Conservation (phyloP, 164 flowering plant species). For the Santalum album region DNA sequence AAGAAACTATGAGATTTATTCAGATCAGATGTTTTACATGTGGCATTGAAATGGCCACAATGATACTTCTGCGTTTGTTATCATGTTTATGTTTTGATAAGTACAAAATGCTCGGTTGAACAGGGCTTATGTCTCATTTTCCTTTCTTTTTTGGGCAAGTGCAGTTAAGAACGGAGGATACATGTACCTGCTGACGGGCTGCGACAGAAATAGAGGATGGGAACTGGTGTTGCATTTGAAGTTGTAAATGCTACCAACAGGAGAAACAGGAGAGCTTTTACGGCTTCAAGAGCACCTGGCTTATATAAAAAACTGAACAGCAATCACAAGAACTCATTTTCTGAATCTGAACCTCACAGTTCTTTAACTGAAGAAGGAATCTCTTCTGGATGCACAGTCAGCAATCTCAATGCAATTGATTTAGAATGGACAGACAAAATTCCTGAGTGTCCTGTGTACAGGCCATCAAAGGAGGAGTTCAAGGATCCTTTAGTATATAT, state of each 20-base stretch:
- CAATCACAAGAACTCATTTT: neutral
- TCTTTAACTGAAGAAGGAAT: neutral
- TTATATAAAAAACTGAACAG: too few species aligned
- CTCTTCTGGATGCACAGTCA: neutral
- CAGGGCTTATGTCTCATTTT: too few species aligned
- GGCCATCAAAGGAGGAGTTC: slow-evolving; percentile 18
- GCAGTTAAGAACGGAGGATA: neutral
- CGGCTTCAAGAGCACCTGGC: neutral
- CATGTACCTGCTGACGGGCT: neutral
- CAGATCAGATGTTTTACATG: too few species aligned
- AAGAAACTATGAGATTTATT: too few species aligned
- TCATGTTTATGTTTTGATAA: neutral
- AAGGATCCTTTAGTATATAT: slow-evolving; percentile 19
- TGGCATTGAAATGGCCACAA: too few species aligned
- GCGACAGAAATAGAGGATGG: neutral
- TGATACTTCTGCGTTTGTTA: too few species aligned
- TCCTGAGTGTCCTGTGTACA: slow-evolving; percentile 20
- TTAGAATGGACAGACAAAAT: slow-evolving; percentile 9
- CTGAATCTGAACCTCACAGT: neutral
- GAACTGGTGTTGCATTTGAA: neutral
- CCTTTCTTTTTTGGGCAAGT: neutral
- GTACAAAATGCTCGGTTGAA: neutral
- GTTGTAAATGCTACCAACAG: too few species aligned
- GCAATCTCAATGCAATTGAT: neutral
- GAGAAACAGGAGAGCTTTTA: neutral